phyloP scores from a whole-genome alignment of 441 rosid genomes.

The Jatropha podagrica region DNA sequence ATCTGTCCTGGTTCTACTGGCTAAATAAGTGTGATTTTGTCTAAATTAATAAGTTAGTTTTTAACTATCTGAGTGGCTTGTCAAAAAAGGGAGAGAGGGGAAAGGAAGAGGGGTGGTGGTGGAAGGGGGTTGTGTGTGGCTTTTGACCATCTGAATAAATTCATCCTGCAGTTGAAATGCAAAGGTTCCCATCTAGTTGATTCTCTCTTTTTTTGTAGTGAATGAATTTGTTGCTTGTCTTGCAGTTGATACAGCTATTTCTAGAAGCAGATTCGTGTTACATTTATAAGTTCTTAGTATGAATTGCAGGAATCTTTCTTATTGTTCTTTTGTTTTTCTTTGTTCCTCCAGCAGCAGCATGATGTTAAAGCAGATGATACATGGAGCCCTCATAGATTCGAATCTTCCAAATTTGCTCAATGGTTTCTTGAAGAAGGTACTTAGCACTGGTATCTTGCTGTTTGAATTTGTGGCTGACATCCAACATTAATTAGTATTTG shows the following conservation, averaged over 20 bases:
- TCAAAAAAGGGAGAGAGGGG: background rate
- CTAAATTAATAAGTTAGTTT: background rate
- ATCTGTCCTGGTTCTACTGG: background rate
- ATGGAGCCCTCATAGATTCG: conserved; percentile 40
- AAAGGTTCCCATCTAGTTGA: background rate
- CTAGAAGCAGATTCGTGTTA: background rate
- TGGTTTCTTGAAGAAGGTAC: conserved; percentile 94
- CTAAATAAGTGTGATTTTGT: background rate
- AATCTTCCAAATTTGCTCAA: conserved; percentile 89
- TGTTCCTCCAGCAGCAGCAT: conserved; percentile 43
- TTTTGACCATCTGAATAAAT: background rate
- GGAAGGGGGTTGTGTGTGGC: background rate
- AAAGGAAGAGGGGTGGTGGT: background rate
- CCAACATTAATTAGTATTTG: background rate
- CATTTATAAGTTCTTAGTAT: background rate
- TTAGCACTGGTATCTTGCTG: conserved; percentile 13
- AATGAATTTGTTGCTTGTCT: conserved; percentile 1
- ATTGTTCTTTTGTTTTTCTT: conserved; percentile 8
- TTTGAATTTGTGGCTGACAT: conserved; percentile 4
- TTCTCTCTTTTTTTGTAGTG: conserved; percentile 1
- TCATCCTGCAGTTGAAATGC: background rate
- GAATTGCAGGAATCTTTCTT: conserved; percentile 19
- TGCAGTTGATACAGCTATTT: background rate
- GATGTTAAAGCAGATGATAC: conserved; percentile 49
- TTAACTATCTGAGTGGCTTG: background rate